These are phyloP conservation scores for Tylopilus sp. DNA, from an alignment of 768 basidiomycete genomes.

Conservation along the genomic window DNA sequence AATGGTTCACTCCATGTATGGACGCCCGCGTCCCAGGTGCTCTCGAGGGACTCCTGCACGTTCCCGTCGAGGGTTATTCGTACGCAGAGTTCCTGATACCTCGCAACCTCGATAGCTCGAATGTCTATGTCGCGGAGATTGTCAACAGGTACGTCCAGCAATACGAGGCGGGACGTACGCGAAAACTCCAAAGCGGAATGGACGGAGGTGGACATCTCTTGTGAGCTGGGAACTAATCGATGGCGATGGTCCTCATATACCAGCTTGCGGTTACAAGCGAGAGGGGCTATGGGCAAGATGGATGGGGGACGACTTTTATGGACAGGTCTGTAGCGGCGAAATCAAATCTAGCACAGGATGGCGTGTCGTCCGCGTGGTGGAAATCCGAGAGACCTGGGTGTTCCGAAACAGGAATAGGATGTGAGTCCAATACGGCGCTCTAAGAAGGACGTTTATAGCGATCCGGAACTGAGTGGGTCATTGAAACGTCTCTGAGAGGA, in stretches of 20 bases:
- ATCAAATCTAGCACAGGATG: constrained; percentile 33
- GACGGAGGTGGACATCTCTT: constrained; percentile 18
- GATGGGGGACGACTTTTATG: constrained; percentile 25
- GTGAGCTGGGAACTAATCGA: constrained; percentile 7
- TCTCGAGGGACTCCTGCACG: constrained; percentile 30
- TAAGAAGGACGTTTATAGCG: constrained; percentile 26
- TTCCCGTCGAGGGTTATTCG: constrained; percentile 26
- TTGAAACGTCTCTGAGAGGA: constrained; percentile 23
- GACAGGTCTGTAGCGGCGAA: constrained; percentile 8
- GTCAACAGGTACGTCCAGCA: not conserved
- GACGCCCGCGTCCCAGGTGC: constrained; percentile 21
- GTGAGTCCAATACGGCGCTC: constrained; percentile 13
- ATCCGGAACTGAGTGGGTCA: constrained; percentile 30
- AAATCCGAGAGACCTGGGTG: constrained; percentile 11
- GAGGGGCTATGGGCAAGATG: constrained; percentile 33
- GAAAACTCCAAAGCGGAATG: constrained; percentile 24
- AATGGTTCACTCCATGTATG: constrained; percentile 31
- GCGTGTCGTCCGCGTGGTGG: constrained; percentile 31
- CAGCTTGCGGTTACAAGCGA: constrained; percentile 23
- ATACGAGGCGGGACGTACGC: constrained; percentile 12
- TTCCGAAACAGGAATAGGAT: constrained; percentile 20
- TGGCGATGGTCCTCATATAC: constrained; percentile 20
- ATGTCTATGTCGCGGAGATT: constrained; percentile 19
- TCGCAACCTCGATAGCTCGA: constrained; percentile 20
- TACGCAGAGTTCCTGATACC: constrained; percentile 23